Evolutionary conservation across 208 protist species (phyloP).

Genomic region (Leptomonas pyrrhocoris): DNA sequence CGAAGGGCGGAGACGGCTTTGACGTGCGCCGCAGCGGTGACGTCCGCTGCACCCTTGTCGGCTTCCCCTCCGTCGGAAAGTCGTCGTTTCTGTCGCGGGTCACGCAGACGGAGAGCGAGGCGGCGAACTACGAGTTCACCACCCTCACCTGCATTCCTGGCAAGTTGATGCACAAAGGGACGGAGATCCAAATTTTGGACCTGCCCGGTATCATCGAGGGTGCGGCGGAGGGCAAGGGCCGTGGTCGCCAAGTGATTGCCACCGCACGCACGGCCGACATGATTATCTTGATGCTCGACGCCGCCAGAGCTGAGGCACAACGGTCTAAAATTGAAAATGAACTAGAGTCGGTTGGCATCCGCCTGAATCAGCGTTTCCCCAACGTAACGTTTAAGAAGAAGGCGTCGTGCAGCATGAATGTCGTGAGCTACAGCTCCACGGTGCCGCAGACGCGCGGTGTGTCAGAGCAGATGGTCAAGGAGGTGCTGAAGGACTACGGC

Average conservation of each 20-base stretch:
- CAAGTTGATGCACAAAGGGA: conserved; percentile 95
- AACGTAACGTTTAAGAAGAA: conserved; percentile 95
- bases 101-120: conserved; percentile 96
- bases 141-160: conserved; percentile 99
- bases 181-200: conserved; percentile 98
- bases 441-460: conserved; percentile 82
- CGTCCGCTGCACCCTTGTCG: conserved; percentile 90
- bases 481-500: conserved; percentile 95
- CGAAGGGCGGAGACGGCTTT: conserved; percentile 89
- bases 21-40: conserved; percentile 96
- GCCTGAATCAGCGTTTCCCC: conserved; percentile 94
- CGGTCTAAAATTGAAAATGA: conserved; percentile 94
- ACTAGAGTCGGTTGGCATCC: conserved; percentile 95
- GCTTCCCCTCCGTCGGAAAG: conserved; percentile 98
- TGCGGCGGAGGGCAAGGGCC: conserved; percentile 95
- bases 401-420: conserved; percentile 92
- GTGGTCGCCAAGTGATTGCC: conserved; percentile 97
- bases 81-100: conserved; percentile 97
- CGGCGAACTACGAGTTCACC: conserved; percentile 98
- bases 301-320: conserved; percentile 91
- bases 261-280: conserved; percentile 96
- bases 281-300: conserved; percentile 98
- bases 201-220: conserved; percentile 99
- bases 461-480: conserved; percentile 91
- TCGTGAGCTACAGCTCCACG: conserved; percentile 89